Evolutionary conservation across 2,329 filamentous ascomycete genomes (phyloP), one percentile per base, ranked within the genome.

Genomic region (Alternaria sp.): DNA sequence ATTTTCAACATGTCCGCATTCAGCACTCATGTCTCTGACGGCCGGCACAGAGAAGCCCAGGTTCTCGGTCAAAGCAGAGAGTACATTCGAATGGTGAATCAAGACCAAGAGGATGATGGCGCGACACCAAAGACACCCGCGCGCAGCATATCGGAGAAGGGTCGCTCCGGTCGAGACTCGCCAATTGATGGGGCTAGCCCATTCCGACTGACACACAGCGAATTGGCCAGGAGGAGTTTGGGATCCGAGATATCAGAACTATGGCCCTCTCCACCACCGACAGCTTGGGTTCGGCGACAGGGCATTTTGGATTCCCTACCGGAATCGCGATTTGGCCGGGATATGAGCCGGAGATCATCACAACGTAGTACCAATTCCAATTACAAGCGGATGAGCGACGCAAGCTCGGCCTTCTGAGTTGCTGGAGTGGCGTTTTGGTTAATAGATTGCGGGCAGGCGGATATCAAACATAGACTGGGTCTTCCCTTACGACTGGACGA

Each of bases 131-230:
- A 21, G 40, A 61, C 58, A 10, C 52, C 52, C 30, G 25, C 58
- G 10, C 49, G 28, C 26, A 59, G 49, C 21, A 46, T 53, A 19
- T 49, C 52, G 10, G 59, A 43, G 51, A 52, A 46, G 40, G 11
- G 19, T 17, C 21, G 36, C 23, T 62, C 50, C 10, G 45, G 57
- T 17, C 49, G 44, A 21, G 74, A 76, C 21, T 74, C 70, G 13
- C 75, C 75, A 7, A 74, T 78, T 28, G 75, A 77, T 53, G 64
- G 67, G 15, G 65, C 64, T 3, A 75, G 69, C 45, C 74, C 76
- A 11, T 77, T 77, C 45, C 70, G 70, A 9, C 56, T 76, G 17
- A 77, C 73, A 58, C 70, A 69, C n/a, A 72, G 70, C 12, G 67
- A 73, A 36, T 74, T 74, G 9, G 49, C 67, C 43, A 71, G 65